These are phyloP conservation scores for Pterocarpus santalinus DNA, from an alignment of 306 rosid species.

Conservation along the genomic window DNA sequence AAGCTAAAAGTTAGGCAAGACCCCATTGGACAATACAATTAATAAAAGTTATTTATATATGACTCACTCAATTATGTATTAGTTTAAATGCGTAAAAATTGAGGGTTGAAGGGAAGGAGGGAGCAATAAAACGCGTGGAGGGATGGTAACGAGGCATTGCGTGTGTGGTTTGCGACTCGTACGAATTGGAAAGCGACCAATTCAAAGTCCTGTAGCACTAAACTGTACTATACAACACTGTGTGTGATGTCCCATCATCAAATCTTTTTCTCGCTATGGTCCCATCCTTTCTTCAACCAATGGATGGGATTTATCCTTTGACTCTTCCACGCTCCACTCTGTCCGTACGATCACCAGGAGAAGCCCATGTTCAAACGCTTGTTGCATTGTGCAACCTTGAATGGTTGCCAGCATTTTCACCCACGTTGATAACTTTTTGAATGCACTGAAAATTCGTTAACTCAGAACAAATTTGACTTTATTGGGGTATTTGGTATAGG, in stretches of 20 bases:
- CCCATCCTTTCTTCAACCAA: slow-evolving; percentile 30
- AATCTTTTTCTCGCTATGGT: neutral
- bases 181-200: slow-evolving; percentile 21
- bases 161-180: neutral
- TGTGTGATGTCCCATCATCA: slow-evolving; percentile 56
- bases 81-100: neutral
- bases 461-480: too few species aligned
- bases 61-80: too few species aligned
- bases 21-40: too few species aligned
- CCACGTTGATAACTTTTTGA: too few species aligned
- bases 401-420: too few species aligned
- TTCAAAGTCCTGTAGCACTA: neutral
- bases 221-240: neutral
- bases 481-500: too few species aligned
- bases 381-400: too few species aligned
- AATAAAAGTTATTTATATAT: too few species aligned
- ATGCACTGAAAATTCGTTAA: too few species aligned
- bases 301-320: slow-evolving; percentile 40
- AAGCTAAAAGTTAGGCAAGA: too few species aligned
- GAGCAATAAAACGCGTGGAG: neutral
- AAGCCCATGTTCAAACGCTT: too few species aligned
- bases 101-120: too few species aligned
- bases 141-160: neutral
- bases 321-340: neutral
- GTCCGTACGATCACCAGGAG: neutral